These are phyloP conservation scores for Zopfia rhizophila DNA, from an alignment of 2,329 filamentous ascomycete genomes.

Conservation along the genomic window DNA sequence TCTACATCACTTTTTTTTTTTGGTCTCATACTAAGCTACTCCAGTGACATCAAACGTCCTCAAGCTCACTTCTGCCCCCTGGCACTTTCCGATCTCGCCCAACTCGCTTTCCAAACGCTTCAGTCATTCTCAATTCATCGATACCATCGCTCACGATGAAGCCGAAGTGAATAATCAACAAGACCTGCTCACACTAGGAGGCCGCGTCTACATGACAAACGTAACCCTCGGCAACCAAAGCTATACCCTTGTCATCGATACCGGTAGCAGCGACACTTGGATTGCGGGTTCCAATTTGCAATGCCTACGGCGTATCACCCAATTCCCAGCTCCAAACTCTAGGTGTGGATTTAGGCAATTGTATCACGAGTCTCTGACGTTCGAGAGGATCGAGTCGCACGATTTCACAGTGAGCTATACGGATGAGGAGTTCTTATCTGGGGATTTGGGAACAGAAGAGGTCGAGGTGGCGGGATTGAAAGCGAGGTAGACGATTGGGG, in stretches of 20 bases:
- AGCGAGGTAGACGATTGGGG: slow-evolving; percentile 37
- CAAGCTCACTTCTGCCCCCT: too few relatives aligned
- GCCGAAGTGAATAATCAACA: too few relatives aligned
- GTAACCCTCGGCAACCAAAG: slow-evolving; percentile 26
- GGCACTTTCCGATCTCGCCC: too few relatives aligned
- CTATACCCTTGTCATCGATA: slow-evolving; percentile 40
- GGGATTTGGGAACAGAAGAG: slow-evolving; percentile 32
- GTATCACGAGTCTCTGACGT: slow-evolving; percentile 22
- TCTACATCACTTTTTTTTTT: too few relatives aligned
- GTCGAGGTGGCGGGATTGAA: slow-evolving; percentile 18
- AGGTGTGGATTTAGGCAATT: slow-evolving; percentile 32
- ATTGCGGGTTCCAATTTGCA: slow-evolving; percentile 26
- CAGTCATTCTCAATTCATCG: too few relatives aligned
- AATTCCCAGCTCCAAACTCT: slow-evolving; percentile 7
- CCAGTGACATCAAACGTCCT: too few relatives aligned
- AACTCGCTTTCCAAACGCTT: too few relatives aligned
- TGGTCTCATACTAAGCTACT: too few relatives aligned
- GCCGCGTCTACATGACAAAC: slow-evolving; percentile 43
- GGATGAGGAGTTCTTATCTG: slow-evolving; percentile 36
- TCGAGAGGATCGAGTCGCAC: slow-evolving; percentile 10
- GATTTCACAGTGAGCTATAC: slow-evolving; percentile 35
- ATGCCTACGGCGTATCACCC: slow-evolving; percentile 19
- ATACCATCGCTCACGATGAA: too few relatives aligned
- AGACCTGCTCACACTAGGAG: slow-evolving; percentile 34
- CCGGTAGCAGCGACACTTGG: slow-evolving; percentile 42